Evolutionary conservation across 352 stramenopile genomes (phyloP), one percentile per base, ranked within the genome.

Genomic region (Pythium aristosporum): DNA sequence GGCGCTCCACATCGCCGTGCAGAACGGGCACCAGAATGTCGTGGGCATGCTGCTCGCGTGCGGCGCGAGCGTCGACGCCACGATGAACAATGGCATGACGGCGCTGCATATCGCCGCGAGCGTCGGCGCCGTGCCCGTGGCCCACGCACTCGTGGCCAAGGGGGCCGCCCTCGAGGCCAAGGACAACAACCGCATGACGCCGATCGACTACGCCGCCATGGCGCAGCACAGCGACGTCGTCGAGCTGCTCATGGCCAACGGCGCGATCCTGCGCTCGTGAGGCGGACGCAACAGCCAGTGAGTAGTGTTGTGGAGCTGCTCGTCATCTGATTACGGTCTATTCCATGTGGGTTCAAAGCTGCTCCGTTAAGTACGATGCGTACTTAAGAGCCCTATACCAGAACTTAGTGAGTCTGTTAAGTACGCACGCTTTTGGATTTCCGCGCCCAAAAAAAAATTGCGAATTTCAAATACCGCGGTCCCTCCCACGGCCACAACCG

Each of bases 1-100:
- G 39, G 47, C 68, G 42, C 60, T 74, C 16, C 68, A 74, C 56
- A 71, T 71, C 23, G 75, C 85, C 11, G 85, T 87, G 65, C 73
- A 87, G 50, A 85, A 87, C 55, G 79, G 80, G 41, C 80, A 92
- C 72, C 76, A 74, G 39, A 61, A 89, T 21, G 71, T 89, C 18
- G 77, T 91, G 28, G 69, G 83, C 65, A 60, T 88, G 37, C 70
- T 94, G 46, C 73, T 90, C 13, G 66, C 82, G 21, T 78, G 73
- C 47, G 80, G 78, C 10, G 81, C 83, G 2, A 80, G 51, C 36
- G 51, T 67, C 21, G 61, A 66, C 32, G 61, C 55, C 34, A 56
- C 48, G 0, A 69, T 73, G 67, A 25, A 55, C 34, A 64, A 71
- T 55, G 68, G 62, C 57, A 71, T 74, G 62, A 74, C 68, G 52